Conservation (phyloP, 2,329 filamentous ascomycete genomes). For the Microsporum canis region DNA sequence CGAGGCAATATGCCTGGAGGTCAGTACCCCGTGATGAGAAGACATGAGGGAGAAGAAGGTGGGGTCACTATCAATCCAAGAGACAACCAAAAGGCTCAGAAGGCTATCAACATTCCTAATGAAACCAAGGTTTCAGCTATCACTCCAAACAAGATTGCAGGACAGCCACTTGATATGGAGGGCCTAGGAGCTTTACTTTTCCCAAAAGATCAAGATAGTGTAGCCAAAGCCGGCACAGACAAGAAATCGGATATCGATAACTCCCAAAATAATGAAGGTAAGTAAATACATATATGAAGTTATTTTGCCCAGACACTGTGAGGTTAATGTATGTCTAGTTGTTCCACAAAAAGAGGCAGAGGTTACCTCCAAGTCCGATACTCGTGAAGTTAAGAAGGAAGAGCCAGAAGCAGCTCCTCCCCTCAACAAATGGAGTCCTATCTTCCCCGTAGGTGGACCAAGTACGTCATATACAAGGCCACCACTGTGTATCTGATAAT, state of each 20-base stretch:
- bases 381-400: neutral
- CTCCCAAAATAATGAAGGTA: neutral
- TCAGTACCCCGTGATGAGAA: neutral
- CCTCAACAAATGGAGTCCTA: neutral
- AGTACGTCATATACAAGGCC: neutral
- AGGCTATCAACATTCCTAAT: neutral
- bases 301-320: neutral
- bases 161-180: too few relatives aligned
- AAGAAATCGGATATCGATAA: neutral
- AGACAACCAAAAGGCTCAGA: neutral
- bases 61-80: neutral
- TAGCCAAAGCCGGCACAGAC: neutral
- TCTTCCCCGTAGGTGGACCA: neutral
- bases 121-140: neutral
- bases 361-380: neutral
- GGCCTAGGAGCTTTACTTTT: too few relatives aligned
- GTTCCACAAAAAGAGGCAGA: neutral
- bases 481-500: too few relatives aligned
- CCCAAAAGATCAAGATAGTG: too few relatives aligned
- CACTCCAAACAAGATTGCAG: neutral
- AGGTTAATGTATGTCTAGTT: neutral
- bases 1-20: too few relatives aligned
- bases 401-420: neutral
- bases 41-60: neutral
- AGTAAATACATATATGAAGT: neutral